Evolutionary conservation across 2,329 filamentous ascomycete species (phyloP).

Genomic region (Cladosporium sp.): DNA sequence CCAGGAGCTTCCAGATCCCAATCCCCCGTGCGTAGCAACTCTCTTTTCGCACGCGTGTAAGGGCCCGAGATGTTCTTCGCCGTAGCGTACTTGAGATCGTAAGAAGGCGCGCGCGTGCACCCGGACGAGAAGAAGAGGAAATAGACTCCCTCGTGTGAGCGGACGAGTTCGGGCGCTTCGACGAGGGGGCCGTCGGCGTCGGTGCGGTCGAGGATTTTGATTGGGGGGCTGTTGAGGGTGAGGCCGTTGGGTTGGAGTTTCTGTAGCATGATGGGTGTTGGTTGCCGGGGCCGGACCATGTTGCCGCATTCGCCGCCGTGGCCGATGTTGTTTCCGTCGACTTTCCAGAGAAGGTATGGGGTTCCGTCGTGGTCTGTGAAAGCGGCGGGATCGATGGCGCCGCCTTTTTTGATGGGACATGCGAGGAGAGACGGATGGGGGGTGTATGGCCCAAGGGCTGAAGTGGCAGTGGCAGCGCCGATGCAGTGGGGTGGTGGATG

Average conservation of each 20-base stretch:
- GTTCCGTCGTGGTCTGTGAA: constrained; percentile 25
- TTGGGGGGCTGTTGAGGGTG: constrained; percentile 21
- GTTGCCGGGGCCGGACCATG: constrained; percentile 19
- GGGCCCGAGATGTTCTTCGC: constrained; percentile 27
- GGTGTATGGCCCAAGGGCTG: constrained; percentile 28
- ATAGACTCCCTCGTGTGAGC: constrained; percentile 27
- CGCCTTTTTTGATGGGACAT: constrained; percentile 28
- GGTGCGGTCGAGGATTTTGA: constrained; percentile 27
- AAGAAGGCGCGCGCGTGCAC: constrained; percentile 27
- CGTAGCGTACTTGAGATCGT: constrained; percentile 33
- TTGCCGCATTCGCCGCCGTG: constrained; percentile 32
- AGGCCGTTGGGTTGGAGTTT: constrained; percentile 27
- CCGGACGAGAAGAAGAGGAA: constrained; percentile 36
- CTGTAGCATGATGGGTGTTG: constrained; percentile 34
- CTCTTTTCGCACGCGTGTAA: constrained; percentile 23
- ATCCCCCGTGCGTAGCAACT: constrained; percentile 27
- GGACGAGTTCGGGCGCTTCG: constrained; percentile 31
- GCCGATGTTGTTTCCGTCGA: constrained; percentile 34
- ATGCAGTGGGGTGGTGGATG: constrained; percentile 31
- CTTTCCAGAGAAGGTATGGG: constrained; percentile 32
- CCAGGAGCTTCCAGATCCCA: constrained; percentile 31
- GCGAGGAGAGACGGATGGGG: constrained; percentile 22
- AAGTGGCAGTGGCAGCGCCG: constrained; percentile 29
- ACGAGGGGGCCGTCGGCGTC: constrained; percentile 31
- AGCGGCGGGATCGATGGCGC: constrained; percentile 32